Evolutionary conservation across 2,329 filamentous ascomycete genomes (phyloP).

Genomic region (Fusarium poae): DNA sequence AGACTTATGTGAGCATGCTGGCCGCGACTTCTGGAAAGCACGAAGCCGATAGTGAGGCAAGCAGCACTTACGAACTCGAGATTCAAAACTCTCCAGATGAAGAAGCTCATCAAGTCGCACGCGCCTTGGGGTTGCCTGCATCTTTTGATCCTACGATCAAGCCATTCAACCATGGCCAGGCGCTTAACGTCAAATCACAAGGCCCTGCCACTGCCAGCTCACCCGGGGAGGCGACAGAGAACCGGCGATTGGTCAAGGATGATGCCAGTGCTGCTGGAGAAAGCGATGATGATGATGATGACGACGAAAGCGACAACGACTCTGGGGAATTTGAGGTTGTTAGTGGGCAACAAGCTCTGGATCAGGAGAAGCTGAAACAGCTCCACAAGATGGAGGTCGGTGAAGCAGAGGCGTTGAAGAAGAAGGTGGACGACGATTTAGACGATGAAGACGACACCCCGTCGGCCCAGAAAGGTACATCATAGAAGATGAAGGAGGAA

Average conservation of each 20-base stretch:
- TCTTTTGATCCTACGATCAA: conserved; percentile 75
- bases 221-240: conserved; percentile 36
- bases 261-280: conserved; percentile 51
- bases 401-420: conserved; percentile 66
- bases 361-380: conserved; percentile 62
- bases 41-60: conserved; percentile 68
- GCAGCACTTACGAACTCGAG: conserved; percentile 67
- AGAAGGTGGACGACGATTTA: conserved; percentile 56
- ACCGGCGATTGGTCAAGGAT: conserved; percentile 43
- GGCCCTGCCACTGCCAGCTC: conserved; percentile 28
- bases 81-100: conserved; percentile 68
- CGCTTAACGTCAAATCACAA: conserved; percentile 28
- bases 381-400: conserved; percentile 72
- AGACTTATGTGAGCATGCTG: conserved; percentile 83
- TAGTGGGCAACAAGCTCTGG: conserved; percentile 59
- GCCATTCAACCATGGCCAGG: conserved; percentile 58
- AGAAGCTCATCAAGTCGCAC: conserved; percentile 74
- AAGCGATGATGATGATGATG: conserved; percentile 57
- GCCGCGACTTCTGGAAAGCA: conserved; percentile 70
- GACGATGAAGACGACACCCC: conserved; percentile 56
- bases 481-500: conserved; percentile 50
- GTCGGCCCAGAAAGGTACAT: conserved; percentile 46
- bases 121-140: conserved; percentile 72
- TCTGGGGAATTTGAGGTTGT: conserved; percentile 62
- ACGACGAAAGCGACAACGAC: conserved; percentile 53